Evolutionary conservation across 2,329 filamentous ascomycete genomes (phyloP).

Genomic region (Fusarium torulosum): DNA sequence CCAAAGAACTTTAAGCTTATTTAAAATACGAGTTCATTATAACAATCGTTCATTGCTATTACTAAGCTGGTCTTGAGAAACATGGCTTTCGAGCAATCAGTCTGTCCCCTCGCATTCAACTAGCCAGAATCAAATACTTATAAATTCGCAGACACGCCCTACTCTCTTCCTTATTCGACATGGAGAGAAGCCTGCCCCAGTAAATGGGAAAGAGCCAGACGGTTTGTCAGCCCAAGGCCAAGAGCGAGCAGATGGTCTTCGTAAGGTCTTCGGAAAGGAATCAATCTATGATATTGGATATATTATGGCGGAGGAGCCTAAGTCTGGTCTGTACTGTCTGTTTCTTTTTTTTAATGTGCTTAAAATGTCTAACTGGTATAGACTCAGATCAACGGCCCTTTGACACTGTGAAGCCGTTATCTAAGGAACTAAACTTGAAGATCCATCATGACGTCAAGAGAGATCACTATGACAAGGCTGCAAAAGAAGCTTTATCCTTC

Average conservation of each 20-base stretch:
- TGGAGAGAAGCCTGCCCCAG: neutral
- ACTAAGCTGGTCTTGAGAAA: neutral
- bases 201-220: accelerated
- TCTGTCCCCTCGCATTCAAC: accelerated
- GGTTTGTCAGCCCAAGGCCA: neutral
- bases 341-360: accelerated
- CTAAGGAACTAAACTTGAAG: neutral
- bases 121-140: neutral
- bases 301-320: neutral
- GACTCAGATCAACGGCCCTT: neutral
- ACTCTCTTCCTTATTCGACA: conserved; percentile 1
- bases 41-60: no score
- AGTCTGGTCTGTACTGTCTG: accelerated
- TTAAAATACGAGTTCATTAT: no score
- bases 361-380: neutral
- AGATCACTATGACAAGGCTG: neutral
- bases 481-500: neutral
- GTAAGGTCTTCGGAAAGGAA: neutral
- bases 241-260: neutral
- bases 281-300: neutral
- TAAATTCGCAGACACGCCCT: neutral
- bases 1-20: no score
- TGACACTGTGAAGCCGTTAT: neutral
- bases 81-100: neutral
- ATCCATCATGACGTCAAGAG: accelerated